These are phyloP conservation scores for Anthracocystis panici-leucophaei DNA, from an alignment of 1,284 basidiomycete genomes.

Conservation along the genomic window DNA sequence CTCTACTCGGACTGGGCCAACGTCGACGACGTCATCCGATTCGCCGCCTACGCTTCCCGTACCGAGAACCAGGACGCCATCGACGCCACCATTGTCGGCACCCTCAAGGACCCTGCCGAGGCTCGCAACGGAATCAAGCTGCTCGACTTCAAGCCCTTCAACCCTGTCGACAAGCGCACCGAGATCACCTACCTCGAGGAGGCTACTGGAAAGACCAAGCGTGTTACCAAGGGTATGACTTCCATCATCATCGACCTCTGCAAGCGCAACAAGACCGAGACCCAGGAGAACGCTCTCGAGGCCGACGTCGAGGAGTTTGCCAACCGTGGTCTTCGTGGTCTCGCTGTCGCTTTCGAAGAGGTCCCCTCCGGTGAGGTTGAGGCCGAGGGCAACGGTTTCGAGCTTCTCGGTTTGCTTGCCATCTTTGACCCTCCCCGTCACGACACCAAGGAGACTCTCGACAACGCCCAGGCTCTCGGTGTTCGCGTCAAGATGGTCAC, in stretches of 20 bases:
- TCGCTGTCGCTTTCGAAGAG: constrained; percentile 95
- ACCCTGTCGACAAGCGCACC: constrained; percentile 98
- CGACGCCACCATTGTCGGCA: constrained; percentile 85
- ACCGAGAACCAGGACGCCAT: constrained; percentile 99
- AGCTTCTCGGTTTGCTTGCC: constrained; percentile 94
- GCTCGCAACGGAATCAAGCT: constrained; percentile 94
- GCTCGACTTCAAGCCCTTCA: constrained; percentile 98
- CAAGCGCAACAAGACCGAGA: constrained; percentile 94
- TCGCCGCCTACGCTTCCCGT: constrained; percentile 94
- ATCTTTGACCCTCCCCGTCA: constrained; percentile 98
- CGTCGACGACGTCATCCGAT: constrained; percentile 88
- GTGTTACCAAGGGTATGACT: constrained; percentile 99
- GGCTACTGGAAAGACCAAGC: constrained; percentile 91
- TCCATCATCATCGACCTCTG: constrained; percentile 87
- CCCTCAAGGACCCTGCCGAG: constrained; percentile 76
- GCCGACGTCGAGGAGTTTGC: constrained; percentile 95
- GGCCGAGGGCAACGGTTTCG: constrained; percentile 91
- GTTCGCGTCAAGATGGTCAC: constrained; percentile 99
- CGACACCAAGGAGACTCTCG: constrained; percentile 98
- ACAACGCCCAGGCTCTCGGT: constrained; percentile 93
- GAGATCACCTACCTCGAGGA: constrained; percentile 97
- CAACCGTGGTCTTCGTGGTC: constrained; percentile 93
- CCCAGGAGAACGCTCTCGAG: constrained; percentile 89
- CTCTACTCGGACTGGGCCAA: constrained; percentile 86
- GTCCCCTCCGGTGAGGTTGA: constrained; percentile 80